Evolutionary conservation across 768 basidiomycete species (phyloP).

Genomic region (Podaxis rugospora): DNA sequence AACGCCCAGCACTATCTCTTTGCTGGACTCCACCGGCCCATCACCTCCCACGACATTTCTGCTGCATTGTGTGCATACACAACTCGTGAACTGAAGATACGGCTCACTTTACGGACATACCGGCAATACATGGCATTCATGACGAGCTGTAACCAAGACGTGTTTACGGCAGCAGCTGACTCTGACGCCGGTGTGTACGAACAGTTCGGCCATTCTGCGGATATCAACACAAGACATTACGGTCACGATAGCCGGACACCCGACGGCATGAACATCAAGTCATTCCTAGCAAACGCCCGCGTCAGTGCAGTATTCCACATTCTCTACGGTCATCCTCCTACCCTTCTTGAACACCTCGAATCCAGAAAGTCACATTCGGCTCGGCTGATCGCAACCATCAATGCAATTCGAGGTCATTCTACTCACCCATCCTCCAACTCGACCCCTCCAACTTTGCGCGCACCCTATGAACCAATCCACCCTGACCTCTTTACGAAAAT

Average conservation of each 20-base stretch:
- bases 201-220: slow-evolving; percentile 12
- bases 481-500: neutral
- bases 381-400: neutral
- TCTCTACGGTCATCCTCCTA: slow-evolving; percentile 4
- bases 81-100: neutral
- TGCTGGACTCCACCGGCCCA: neutral
- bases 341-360: neutral
- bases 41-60: neutral
- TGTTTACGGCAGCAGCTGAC: neutral
- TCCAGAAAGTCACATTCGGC: neutral
- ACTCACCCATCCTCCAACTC: too few relatives aligned
- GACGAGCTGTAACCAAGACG: neutral
- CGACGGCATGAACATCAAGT: slow-evolving; percentile 2
- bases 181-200: neutral
- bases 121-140: slow-evolving; percentile 12
- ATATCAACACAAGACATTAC: slow-evolving; percentile 13
- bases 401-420: too few relatives aligned
- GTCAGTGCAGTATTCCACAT: slow-evolving; percentile 15
- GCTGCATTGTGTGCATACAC: neutral
- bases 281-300: slow-evolving; percentile 7
- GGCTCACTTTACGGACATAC: neutral
- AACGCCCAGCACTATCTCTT: neutral
- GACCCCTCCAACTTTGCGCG: too few relatives aligned
- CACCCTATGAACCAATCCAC: neutral
- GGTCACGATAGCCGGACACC: slow-evolving; percentile 12